Evolutionary conservation across 1,139 yeast genomes (phyloP).

Genomic region (Lodderomyces oxycetoniae): DNA sequence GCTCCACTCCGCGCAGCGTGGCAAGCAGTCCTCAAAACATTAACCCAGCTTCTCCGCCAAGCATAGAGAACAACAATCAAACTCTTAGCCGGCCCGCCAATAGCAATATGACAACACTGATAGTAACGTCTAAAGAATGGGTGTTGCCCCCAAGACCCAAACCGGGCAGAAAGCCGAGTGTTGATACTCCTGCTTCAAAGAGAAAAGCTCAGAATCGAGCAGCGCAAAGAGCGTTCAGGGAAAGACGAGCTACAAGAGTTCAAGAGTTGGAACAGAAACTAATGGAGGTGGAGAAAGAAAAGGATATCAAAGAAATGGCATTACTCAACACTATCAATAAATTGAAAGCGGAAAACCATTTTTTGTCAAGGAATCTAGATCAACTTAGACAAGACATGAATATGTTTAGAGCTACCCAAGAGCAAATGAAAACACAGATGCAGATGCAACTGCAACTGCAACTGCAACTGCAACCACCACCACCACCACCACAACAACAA

Average conservation of each 20-base stretch:
- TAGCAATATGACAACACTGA: slow-evolving; percentile 25
- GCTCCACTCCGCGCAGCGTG: slow-evolving; percentile 13
- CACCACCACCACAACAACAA: slow-evolving; percentile 4
- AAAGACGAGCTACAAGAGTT: slow-evolving; percentile 65
- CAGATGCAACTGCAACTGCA: slow-evolving; percentile 8
- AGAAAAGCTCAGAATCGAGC: slow-evolving; percentile 93
- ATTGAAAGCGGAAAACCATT: slow-evolving; percentile 38
- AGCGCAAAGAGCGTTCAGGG: slow-evolving; percentile 90
- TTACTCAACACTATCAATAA: slow-evolving; percentile 47
- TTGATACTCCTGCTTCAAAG: slow-evolving; percentile 67
- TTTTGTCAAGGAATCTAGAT: slow-evolving; percentile 33
- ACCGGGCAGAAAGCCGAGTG: slow-evolving; percentile 85
- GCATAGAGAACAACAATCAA: neutral
- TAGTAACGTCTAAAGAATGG: slow-evolving; percentile 82
- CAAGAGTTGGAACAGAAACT: slow-evolving; percentile 44
- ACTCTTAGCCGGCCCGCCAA: slow-evolving; percentile 4
- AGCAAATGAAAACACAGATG: slow-evolving; percentile 7
- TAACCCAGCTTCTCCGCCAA: slow-evolving; percentile 9
- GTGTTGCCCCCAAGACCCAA: slow-evolving; percentile 87
- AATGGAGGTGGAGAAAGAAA: slow-evolving; percentile 62
- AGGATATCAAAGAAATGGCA: slow-evolving; percentile 57
- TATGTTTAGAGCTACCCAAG: slow-evolving; percentile 15
- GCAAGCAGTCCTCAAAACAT: slow-evolving; percentile 10
- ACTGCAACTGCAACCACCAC: slow-evolving; percentile 7
- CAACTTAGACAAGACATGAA: slow-evolving; percentile 27